These are phyloP conservation scores for Suillus placidus DNA, from an alignment of 768 basidiomycete species.

Conservation along the genomic window DNA sequence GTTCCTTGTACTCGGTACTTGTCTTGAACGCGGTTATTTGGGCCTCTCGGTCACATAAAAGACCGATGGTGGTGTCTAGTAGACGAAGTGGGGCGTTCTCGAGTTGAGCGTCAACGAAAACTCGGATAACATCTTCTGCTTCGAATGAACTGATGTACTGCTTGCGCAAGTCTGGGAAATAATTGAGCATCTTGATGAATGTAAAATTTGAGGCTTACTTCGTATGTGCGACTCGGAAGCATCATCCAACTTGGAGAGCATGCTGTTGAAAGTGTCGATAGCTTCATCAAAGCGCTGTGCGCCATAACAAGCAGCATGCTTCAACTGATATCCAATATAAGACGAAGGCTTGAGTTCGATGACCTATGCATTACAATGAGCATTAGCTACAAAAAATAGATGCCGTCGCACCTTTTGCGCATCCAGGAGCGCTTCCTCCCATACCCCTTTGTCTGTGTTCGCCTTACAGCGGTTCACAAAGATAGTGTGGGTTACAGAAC, in stretches of 20 bases:
- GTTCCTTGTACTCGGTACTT: neutral
- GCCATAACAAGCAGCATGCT: neutral
- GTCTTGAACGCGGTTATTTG: neutral
- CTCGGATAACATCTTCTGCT: neutral
- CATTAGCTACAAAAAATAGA: neutral
- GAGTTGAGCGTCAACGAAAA: neutral
- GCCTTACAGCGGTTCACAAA: neutral
- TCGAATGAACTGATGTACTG: neutral
- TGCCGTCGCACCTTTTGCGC: neutral
- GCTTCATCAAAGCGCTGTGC: neutral
- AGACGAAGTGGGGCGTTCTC: neutral
- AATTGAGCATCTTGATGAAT: neutral
- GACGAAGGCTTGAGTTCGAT: neutral
- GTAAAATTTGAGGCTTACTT: neutral
- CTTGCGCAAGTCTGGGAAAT: neutral
- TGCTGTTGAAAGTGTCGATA: neutral
- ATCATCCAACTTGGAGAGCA: neutral
- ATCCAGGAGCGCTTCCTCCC: neutral
- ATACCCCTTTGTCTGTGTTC: neutral
- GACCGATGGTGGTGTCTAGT: neutral
- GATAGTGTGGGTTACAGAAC: neutral
- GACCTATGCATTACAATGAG: neutral
- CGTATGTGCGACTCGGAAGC: neutral
- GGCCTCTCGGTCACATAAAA: neutral
- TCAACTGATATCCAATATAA: neutral